These are phyloP conservation scores for Candida silvicultrix DNA, from an alignment of 805 yeast genomes.

Conservation along the genomic window DNA sequence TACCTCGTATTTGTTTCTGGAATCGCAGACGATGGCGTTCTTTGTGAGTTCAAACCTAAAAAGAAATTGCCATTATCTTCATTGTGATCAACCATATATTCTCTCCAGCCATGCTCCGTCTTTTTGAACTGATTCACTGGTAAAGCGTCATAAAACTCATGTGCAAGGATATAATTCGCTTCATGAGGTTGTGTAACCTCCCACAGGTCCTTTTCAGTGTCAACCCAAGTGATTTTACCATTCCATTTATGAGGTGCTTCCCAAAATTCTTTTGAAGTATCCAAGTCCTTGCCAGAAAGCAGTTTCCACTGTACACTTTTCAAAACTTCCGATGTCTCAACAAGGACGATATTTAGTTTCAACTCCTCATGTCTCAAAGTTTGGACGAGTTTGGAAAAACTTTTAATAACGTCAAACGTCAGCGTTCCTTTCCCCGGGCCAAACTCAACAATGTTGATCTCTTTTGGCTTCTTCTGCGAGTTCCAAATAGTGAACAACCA, in stretches of 20 bases:
- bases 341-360: slow-evolving; percentile 37
- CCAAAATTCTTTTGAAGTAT: slow-evolving; percentile 9
- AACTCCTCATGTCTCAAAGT: slow-evolving; percentile 26
- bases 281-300: slow-evolving; percentile 34
- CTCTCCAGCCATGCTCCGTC: slow-evolving; percentile 72
- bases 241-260: slow-evolving; percentile 33
- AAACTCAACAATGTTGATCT: slow-evolving; percentile 58
- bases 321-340: slow-evolving; percentile 69
- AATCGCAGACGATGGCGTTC: slow-evolving; percentile 55
- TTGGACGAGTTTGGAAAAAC: slow-evolving; percentile 35
- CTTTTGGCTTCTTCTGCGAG: slow-evolving; percentile 44
- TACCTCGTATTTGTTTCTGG: slow-evolving; percentile 48
- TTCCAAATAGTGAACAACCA: slow-evolving; percentile 62
- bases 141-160: slow-evolving; percentile 83
- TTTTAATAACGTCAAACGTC: slow-evolving; percentile 54
- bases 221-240: slow-evolving; percentile 50
- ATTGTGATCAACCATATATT: slow-evolving; percentile 55
- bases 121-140: slow-evolving; percentile 67
- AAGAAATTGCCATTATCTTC: slow-evolving; percentile 34
- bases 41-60: slow-evolving; percentile 48
- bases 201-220: slow-evolving; percentile 44
- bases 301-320: slow-evolving; percentile 46
- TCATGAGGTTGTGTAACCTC: slow-evolving; percentile 6
- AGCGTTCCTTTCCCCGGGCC: slow-evolving; percentile 87
- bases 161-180: slow-evolving; percentile 68